These are phyloP conservation scores for Leucocoprinus leucothites DNA, from an alignment of 768 basidiomycete genomes.

Conservation along the genomic window DNA sequence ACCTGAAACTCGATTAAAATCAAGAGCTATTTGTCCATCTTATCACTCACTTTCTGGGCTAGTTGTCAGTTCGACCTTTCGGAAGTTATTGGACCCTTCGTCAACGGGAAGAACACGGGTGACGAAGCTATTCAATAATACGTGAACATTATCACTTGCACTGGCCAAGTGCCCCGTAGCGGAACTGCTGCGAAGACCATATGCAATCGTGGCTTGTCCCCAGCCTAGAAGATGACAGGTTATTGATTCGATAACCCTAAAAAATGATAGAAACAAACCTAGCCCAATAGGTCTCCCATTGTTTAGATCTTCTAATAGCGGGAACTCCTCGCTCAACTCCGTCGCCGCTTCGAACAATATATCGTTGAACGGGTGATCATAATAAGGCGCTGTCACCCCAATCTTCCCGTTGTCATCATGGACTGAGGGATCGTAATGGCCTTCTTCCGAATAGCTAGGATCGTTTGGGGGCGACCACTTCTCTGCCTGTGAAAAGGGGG, in stretches of 20 bases:
- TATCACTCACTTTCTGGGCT: not conserved
- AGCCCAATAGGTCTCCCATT: constrained; percentile 37
- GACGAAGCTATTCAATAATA: constrained; percentile 25
- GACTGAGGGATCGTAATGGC: not conserved
- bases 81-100: constrained; percentile 1
- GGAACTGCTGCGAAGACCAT: constrained; percentile 21
- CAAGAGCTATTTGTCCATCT: too few relatives aligned
- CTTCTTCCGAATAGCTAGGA: not conserved
- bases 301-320: constrained; percentile 39
- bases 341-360: constrained; percentile 24
- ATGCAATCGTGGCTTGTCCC: constrained; percentile 18
- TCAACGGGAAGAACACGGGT: constrained; percentile 15
- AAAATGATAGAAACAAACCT: constrained; percentile 21
- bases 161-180: constrained; percentile 21
- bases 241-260: too few relatives aligned
- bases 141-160: constrained; percentile 24
- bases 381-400: not conserved
- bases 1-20: not conserved
- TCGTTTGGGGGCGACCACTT: not conserved
- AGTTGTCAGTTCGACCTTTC: constrained; percentile 9
- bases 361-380: constrained; percentile 16
- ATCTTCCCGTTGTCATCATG: not conserved
- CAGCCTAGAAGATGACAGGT: constrained; percentile 13
- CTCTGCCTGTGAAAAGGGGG: not conserved
- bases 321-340: constrained; percentile 32